These are phyloP conservation scores for Marasmius sp. DNA, from an alignment of 1,284 basidiomycete genomes.

Conservation along the genomic window DNA sequence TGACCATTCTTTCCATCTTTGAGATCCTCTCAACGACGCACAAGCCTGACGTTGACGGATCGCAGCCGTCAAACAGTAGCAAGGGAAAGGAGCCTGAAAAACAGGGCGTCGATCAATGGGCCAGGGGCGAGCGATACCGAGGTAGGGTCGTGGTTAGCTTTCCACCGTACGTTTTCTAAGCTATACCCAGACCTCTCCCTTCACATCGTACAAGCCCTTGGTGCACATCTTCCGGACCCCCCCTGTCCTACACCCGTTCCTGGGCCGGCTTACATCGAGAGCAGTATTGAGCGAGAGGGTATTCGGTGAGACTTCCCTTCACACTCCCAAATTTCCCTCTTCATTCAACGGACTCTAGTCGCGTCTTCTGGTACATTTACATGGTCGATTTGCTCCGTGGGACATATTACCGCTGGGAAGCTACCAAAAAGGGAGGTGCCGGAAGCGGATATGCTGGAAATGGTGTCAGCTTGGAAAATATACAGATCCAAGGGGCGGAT, in stretches of 20 bases:
- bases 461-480: neutral
- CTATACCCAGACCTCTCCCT: constrained; percentile 56
- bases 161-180: constrained; percentile 10
- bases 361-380: constrained; percentile 78
- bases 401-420: constrained; percentile 14
- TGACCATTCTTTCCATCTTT: constrained; percentile 68
- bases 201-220: constrained; percentile 62
- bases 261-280: constrained; percentile 55
- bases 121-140: constrained; percentile 32
- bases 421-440: constrained; percentile 6
- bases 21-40: constrained; percentile 56
- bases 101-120: constrained; percentile 32
- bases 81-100: constrained; percentile 13
- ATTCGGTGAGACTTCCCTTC: constrained; percentile 34
- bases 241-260: constrained; percentile 50
- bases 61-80: constrained; percentile 6
- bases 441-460: constrained; percentile 4
- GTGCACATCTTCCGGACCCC: constrained; percentile 59
- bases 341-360: constrained; percentile 17
- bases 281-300: constrained; percentile 67
- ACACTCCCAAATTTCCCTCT: neutral
- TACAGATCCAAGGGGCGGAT: neutral
- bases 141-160: constrained; percentile 26
- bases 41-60: constrained; percentile 28
- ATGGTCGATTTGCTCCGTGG: constrained; percentile 46